Percentiles rank a stretch among this genome's conserved stretches.
These are phyloP conservation scores for Kurtzmaniella cleridarum DNA, from an alignment of 805 yeast species.

Conservation along the genomic window DNA sequence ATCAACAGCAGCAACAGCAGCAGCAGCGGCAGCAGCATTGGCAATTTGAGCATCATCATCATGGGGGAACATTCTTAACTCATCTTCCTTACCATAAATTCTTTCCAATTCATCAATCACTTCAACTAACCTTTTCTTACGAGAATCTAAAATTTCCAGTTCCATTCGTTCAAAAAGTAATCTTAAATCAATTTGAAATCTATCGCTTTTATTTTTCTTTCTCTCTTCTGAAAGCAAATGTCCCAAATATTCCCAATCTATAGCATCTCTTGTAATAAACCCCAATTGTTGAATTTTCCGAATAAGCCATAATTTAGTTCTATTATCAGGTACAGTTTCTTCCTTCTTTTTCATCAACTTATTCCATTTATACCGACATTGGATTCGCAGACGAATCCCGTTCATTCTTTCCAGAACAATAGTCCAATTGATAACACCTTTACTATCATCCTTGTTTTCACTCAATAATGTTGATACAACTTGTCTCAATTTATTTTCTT, in stretches of 20 bases:
- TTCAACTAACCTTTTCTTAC: slow-evolving; percentile 6
- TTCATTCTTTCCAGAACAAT: slow-evolving; percentile 84
- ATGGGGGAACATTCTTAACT: not conserved
- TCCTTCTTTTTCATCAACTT: slow-evolving; percentile 62
- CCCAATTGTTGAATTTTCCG: slow-evolving; percentile 21
- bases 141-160: slow-evolving; percentile 40
- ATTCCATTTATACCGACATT: slow-evolving; percentile 94
- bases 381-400: slow-evolving; percentile 84
- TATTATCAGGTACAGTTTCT: slow-evolving; percentile 25
- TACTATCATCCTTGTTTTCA: slow-evolving; percentile 16
- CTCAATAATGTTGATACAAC: slow-evolving; percentile 48
- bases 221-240: slow-evolving; percentile 22
- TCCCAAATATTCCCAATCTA: slow-evolving; percentile 33
- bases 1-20: slow-evolving; percentile 35
- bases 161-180: slow-evolving; percentile 59
- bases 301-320: slow-evolving; percentile 35
- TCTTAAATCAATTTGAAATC: slow-evolving; percentile 42
- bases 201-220: not conserved
- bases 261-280: slow-evolving; percentile 18
- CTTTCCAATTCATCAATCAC: slow-evolving; percentile 1
- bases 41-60: slow-evolving; percentile 30
- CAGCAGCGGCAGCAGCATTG: no score
- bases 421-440: slow-evolving; percentile 72
- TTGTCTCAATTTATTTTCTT: slow-evolving; percentile 57
- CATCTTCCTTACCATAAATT: slow-evolving; percentile 4